Percentiles rank a stretch among this genome's conserved stretches.
These are phyloP conservation scores for Trifolium pratense DNA, from an alignment of 306 rosid genomes.

Conservation along the genomic window DNA sequence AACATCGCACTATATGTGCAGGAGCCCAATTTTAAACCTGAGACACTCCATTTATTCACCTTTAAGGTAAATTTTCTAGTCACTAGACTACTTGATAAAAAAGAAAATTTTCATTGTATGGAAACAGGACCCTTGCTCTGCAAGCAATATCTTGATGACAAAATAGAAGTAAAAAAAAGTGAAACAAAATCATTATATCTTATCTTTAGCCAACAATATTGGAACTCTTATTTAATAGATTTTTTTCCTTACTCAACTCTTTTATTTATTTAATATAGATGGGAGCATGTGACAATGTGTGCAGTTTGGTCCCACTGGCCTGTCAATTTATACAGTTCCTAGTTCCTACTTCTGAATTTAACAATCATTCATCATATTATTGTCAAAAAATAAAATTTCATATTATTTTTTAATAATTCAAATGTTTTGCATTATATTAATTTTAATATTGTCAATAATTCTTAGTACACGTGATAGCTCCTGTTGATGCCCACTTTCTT, in stretches of 20 bases:
- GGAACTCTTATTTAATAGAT: neutral
- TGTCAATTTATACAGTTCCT: constrained; percentile 49
- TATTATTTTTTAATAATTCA: neutral
- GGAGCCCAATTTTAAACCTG: too few relatives aligned
- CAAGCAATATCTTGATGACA: neutral
- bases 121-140: neutral
- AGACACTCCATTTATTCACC: too few relatives aligned
- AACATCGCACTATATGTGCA: too few relatives aligned
- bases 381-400: neutral
- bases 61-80: too few relatives aligned
- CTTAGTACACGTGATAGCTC: constrained; percentile 57
- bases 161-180: neutral
- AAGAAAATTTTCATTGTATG: neutral
- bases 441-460: constrained; percentile 42
- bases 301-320: constrained; percentile 47
- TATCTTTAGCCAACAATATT: constrained; percentile 33
- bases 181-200: constrained; percentile 2
- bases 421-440: neutral
- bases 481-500: constrained; percentile 39
- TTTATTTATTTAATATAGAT: neutral
- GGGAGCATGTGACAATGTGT: constrained; percentile 57
- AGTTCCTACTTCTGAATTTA: constrained; percentile 38
- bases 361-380: too few relatives aligned
- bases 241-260: neutral
- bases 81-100: too few relatives aligned